Evolutionary conservation across 2,329 filamentous ascomycete species (phyloP).

Genomic region (Exophiala sp.): DNA sequence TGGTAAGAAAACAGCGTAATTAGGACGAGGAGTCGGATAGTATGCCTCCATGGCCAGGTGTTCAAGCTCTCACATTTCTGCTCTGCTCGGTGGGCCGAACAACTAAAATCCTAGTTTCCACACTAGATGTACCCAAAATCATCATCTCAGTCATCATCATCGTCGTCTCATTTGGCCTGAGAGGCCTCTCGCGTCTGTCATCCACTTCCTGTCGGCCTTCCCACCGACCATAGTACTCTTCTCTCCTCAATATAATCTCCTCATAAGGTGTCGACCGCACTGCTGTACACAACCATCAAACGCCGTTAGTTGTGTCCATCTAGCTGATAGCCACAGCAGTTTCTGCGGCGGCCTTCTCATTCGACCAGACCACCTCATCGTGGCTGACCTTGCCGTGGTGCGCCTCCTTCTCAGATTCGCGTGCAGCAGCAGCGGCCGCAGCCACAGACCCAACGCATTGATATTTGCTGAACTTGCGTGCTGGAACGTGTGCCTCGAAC

Average conservation of each 20-base stretch:
- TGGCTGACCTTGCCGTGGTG: slow-evolving; percentile 13
- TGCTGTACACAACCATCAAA: background rate
- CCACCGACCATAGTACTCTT: background rate
- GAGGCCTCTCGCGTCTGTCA: background rate
- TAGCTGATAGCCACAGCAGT: slow-evolving; percentile 18
- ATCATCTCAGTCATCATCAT: background rate
- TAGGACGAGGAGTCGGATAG: background rate
- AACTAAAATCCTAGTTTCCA: too few relatives aligned
- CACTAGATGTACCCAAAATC: background rate
- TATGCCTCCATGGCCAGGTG: background rate
- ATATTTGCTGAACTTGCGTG: slow-evolving; percentile 37
- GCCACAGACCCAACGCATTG: slow-evolving; percentile 33
- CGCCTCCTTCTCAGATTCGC: slow-evolving; percentile 17
- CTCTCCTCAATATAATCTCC: background rate
- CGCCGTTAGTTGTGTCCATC: background rate
- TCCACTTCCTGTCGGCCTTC: background rate
- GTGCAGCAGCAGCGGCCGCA: slow-evolving; percentile 21
- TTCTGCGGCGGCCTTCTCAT: slow-evolving; percentile 44
- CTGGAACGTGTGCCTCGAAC: slow-evolving; percentile 39
- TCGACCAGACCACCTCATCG: slow-evolving; percentile 13
- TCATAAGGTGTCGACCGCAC: background rate
- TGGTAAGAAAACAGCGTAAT: slow-evolving; percentile 29
- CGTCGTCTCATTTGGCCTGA: background rate
- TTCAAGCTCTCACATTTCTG: too few relatives aligned
- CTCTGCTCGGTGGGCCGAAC: too few relatives aligned